Evolutionary conservation across 2,329 filamentous ascomycete species (phyloP), one percentile per base, ranked within the genome.

Genomic region (Tolypocladium guangdongense): DNA sequence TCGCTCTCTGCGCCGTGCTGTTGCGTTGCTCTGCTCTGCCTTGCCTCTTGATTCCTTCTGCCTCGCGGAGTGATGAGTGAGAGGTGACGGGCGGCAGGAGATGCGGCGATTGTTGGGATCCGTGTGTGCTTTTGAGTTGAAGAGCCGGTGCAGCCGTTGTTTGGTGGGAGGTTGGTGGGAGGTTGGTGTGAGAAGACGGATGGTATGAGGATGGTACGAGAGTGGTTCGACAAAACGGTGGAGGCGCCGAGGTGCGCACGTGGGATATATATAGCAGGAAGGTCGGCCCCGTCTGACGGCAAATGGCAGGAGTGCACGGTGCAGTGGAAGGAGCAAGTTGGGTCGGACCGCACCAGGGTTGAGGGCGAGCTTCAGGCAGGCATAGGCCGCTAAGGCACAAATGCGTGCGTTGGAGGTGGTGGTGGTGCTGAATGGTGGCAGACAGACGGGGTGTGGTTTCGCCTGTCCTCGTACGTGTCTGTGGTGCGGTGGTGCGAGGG

Each of bases 161-260:
- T 33, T 30, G 18, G 37, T 7, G 27, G 30, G 37, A 30, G 37
- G 7, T 20, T 1, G n/a, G 27, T 20, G 37, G 5, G 24, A 32
- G 50, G 56, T 20, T 1, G n/a, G 27, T 20, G 37, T 10, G 24
- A 32, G 50, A 55, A 53, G 60, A 55, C 55, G 57, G 43, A 50
- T 55, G 56, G 58, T 59, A 56, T 57, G 32, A 43, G 38, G 50
- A 55, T 65, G 60, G 60, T 49, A 60, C 58, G 59, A 64, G 58
- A 51, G 56, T 64, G 60, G 63, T 64, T 64, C 59, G 63, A 66
- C 51, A 50, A 37, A 33, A 7, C n/a, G 22, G 43, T 16, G 11
- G 16, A 38, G 46, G 20, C n/a, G 38, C 30, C 36, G 46, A 51
- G 52, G 52, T 55, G 62, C 59, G 56, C 63, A 63, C 57, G 58